A percentile compares a stretch with the other conserved stretches of the same genome.
Evolutionary conservation across 140 eudicot species (phyloP).

Genomic region (Flaveria floridana): DNA sequence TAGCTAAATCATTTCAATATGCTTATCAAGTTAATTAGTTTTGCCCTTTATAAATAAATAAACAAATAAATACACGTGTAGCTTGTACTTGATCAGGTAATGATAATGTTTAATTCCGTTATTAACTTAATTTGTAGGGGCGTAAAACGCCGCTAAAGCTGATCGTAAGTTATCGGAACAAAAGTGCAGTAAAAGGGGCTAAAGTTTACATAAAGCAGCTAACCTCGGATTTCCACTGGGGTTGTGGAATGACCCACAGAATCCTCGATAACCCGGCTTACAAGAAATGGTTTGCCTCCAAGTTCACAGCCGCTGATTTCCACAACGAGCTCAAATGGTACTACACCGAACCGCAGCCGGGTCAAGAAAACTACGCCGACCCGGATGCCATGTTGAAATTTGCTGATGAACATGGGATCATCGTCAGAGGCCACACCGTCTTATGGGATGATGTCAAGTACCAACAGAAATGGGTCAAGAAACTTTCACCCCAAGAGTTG

Average conservation of each 20-base stretch:
- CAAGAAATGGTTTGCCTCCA: slow-evolving; percentile 49
- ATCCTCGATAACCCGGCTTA: slow-evolving; percentile 38
- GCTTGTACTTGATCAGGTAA: neutral
- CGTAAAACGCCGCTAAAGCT: slow-evolving; percentile 40
- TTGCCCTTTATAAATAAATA: too few relatives aligned
- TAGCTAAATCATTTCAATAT: too few relatives aligned
- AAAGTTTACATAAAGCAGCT: slow-evolving; percentile 33
- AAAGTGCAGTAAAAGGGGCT: slow-evolving; percentile 34
- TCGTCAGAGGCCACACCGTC: slow-evolving; percentile 50
- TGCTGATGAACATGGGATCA: slow-evolving; percentile 40
- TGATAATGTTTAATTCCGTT: neutral
- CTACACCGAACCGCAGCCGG: slow-evolving; percentile 36
- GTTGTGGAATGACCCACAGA: slow-evolving; percentile 48
- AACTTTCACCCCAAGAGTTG: slow-evolving; percentile 30
- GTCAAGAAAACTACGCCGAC: slow-evolving; percentile 42
- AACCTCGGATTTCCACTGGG: slow-evolving; percentile 44
- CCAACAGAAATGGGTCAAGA: slow-evolving; percentile 41
- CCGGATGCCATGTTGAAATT: slow-evolving; percentile 48
- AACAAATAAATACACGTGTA: too few relatives aligned
- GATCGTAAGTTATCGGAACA: slow-evolving; percentile 31
- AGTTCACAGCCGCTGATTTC: slow-evolving; percentile 45
- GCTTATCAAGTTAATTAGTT: too few relatives aligned
- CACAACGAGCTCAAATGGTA: slow-evolving; percentile 54
- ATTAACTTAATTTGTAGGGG: slow-evolving; percentile 21
- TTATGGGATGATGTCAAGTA: slow-evolving; percentile 44